phyloP scores from a whole-genome alignment of 768 basidiomycete genomes.

The Suillus brevipes region DNA sequence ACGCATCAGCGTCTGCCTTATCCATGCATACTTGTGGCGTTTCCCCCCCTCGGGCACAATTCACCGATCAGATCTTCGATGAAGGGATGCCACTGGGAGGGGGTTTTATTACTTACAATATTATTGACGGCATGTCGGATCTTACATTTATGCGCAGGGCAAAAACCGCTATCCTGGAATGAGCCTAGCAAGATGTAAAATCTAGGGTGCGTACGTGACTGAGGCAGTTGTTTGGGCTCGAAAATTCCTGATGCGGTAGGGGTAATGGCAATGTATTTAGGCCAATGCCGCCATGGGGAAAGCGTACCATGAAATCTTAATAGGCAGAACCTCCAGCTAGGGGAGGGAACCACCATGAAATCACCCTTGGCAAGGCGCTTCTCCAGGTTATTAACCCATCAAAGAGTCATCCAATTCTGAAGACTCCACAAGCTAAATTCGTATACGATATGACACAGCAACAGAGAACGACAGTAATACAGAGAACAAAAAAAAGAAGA shows the following conservation, averaged over 20 bases:
- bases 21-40: neutral
- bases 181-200: neutral
- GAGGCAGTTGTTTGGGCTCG: neutral
- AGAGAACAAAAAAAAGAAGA: constrained; percentile 9
- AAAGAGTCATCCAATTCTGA: neutral
- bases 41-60: neutral
- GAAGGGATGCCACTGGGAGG: neutral
- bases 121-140: neutral
- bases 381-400: neutral
- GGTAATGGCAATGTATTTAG: neutral
- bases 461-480: constrained; percentile 2
- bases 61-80: constrained; percentile 3
- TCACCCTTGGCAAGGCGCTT: neutral
- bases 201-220: neutral
- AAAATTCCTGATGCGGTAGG: neutral
- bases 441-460: constrained; percentile 21
- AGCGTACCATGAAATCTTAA: neutral
- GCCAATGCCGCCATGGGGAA: neutral
- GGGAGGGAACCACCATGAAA: neutral
- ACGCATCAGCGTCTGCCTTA: neutral
- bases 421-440: constrained; percentile 19
- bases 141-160: neutral
- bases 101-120: neutral
- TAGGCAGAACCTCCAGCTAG: neutral
- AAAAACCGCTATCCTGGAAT: neutral